A percentile compares a stretch with the other conserved stretches of the same genome.
These are phyloP conservation scores for Microdochium trichocladiopsis DNA, from an alignment of 2,329 filamentous ascomycete species.

Conservation along the genomic window DNA sequence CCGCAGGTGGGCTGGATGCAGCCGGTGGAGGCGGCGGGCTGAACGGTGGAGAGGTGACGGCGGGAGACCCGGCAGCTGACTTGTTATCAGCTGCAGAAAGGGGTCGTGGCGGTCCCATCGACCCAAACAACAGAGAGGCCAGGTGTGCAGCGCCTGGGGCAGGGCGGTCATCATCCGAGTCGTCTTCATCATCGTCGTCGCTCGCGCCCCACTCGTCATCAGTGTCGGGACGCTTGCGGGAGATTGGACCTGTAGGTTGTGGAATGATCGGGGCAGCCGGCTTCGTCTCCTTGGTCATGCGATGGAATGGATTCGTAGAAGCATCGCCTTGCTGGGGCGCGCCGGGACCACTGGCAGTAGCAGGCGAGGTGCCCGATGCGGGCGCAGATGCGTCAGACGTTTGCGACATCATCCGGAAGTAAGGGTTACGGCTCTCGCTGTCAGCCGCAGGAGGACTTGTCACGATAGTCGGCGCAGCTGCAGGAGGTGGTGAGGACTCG, in stretches of 20 bases:
- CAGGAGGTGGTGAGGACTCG: conserved; percentile 41
- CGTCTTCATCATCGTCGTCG: conserved; percentile 55
- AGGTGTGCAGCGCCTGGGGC: conserved; percentile 84
- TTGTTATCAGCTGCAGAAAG: conserved; percentile 76
- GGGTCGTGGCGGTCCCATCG: conserved; percentile 89
- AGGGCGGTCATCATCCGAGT: conserved; percentile 70
- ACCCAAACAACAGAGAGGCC: conserved; percentile 91
- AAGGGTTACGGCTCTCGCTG: conserved; percentile 86
- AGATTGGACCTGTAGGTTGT: conserved; percentile 42
- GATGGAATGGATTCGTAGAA: conserved; percentile 96
- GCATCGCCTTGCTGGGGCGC: conserved; percentile 42
- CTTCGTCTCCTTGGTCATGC: conserved; percentile 62
- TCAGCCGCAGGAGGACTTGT: conserved; percentile 40
- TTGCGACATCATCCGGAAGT: conserved; percentile 83
- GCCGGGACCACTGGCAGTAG: conserved; percentile 31
- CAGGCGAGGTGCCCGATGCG: conserved; percentile 26
- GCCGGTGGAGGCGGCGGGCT: conserved; percentile 19
- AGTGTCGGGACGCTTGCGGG: conserved; percentile 43
- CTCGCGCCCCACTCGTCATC: conserved; percentile 83
- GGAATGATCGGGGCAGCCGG: conserved; percentile 28
- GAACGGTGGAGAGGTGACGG: conserved; percentile 25
- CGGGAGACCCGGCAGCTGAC: conserved; percentile 32
- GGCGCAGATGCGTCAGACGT: conserved; percentile 46
- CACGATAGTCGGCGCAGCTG: conserved; percentile 40
- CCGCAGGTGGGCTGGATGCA: conserved; percentile 13